Conservation (phyloP, 2,329 filamentous ascomycete species). For the Fusarium graminum region DNA sequence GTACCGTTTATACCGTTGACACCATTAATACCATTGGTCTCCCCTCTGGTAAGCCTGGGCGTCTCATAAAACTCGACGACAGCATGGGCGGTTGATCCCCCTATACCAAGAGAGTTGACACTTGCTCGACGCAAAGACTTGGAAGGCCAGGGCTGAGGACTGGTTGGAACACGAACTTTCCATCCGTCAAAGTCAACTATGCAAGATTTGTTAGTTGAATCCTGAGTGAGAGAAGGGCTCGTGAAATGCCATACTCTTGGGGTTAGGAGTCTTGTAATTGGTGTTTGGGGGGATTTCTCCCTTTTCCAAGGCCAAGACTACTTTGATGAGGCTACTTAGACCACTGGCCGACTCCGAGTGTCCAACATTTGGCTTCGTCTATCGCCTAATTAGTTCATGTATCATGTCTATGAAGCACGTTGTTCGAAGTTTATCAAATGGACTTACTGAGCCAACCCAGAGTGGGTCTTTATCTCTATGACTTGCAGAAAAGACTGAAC, state of each 20-base stretch:
- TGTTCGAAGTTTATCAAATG: background rate
- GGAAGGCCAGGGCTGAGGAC: conserved; percentile 42
- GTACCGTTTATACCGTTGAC: conserved; percentile 1
- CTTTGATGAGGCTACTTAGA: conserved; percentile 49
- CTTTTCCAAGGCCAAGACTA: conserved; percentile 45
- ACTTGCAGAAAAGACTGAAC: conserved; percentile 48
- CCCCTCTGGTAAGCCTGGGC: conserved; percentile 4
- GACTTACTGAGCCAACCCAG: conserved; percentile 61
- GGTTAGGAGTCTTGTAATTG: conserved; percentile 45
- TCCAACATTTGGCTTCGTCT: conserved; percentile 48
- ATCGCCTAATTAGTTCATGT: conserved; percentile 43
- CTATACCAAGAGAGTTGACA: conserved; percentile 57
- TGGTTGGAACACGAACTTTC: conserved; percentile 43
- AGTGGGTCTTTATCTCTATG: conserved; percentile 47
- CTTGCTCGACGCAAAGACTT: conserved; percentile 46
- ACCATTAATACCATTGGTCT: conserved; percentile 1
- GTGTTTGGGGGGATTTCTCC: conserved; percentile 47
- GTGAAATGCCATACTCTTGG: conserved; percentile 38
- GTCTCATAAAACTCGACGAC: conserved; percentile 53
- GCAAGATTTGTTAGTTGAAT: conserved; percentile 4
- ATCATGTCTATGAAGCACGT: background rate
- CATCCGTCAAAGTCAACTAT: conserved; percentile 44
- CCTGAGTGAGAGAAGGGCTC: background rate
- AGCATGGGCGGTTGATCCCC: conserved; percentile 60
- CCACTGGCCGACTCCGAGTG: conserved; percentile 50